Evolutionary conservation across 129 eudicot species (phyloP).

Genomic region (Centrapalus pauciflorus): DNA sequence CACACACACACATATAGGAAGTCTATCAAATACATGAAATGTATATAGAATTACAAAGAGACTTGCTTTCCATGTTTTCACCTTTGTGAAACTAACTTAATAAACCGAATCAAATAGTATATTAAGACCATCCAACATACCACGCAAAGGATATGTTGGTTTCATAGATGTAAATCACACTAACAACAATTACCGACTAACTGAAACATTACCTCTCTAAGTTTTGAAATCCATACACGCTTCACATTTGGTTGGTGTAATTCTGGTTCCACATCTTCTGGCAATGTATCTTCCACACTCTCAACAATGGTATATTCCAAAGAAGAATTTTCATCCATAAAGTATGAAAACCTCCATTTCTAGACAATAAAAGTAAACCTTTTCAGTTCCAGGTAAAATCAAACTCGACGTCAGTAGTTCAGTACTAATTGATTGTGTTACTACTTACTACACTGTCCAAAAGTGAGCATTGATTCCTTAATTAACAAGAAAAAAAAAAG

Average conservation of each 20-base stretch:
- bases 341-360: constrained; percentile 49
- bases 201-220: constrained; percentile 32
- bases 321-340: constrained; percentile 36
- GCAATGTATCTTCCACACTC: constrained; percentile 20
- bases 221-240: constrained; percentile 28
- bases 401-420: background rate
- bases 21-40: too few species aligned
- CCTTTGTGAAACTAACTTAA: too few species aligned
- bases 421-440: background rate
- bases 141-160: background rate
- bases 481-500: background rate
- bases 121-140: too few species aligned
- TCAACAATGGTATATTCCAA: constrained; percentile 17
- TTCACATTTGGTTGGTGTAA: constrained; percentile 22
- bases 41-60: too few species aligned
- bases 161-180: background rate
- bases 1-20: too few species aligned
- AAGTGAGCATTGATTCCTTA: background rate
- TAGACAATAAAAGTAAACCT: constrained; percentile 17
- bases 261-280: constrained; percentile 30
- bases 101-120: too few species aligned
- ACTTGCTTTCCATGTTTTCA: too few species aligned
- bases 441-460: background rate
- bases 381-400: background rate
- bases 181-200: background rate